These are phyloP conservation scores for Punica granatum DNA, from an alignment of 345 rosid species.

Conservation along the genomic window DNA sequence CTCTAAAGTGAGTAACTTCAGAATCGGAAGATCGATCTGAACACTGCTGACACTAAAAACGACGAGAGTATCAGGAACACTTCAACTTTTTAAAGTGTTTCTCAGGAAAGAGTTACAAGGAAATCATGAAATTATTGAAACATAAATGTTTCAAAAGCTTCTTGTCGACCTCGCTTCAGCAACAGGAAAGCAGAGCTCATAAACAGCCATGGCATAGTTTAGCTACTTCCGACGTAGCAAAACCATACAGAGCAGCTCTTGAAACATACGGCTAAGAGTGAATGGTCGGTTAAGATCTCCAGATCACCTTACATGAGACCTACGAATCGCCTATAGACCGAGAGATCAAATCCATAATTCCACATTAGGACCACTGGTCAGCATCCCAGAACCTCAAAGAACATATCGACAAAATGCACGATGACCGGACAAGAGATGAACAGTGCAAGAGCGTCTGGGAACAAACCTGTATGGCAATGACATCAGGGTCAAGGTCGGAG, in stretches of 20 bases:
- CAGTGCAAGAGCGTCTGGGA: neutral
- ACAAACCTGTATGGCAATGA: conserved; percentile 76
- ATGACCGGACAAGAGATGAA: neutral
- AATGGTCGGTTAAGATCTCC: too few relatives aligned
- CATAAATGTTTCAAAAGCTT: neutral
- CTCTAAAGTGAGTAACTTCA: neutral
- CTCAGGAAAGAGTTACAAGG: too few relatives aligned
- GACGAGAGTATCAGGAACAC: too few relatives aligned
- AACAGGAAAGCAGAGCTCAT: neutral
- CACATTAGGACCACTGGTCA: neutral
- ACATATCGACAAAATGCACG: neutral
- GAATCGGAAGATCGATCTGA: neutral
- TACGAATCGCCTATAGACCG: neutral
- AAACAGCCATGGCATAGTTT: too few relatives aligned
- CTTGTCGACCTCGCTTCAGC: neutral
- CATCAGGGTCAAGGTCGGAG: conserved; percentile 63
- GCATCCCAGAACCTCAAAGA: neutral
- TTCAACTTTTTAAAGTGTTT: too few relatives aligned
- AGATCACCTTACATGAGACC: too few relatives aligned
- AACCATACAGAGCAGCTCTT: too few relatives aligned
- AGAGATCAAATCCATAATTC: neutral
- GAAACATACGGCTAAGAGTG: too few relatives aligned
- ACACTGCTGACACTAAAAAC: neutral
- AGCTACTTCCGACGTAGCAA: too few relatives aligned
- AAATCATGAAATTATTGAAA: neutral